Percentiles rank a stretch among this genome's conserved stretches.
Conservation (phyloP, 148 eudicot species). For the Heliamphora exappendiculata region DNA sequence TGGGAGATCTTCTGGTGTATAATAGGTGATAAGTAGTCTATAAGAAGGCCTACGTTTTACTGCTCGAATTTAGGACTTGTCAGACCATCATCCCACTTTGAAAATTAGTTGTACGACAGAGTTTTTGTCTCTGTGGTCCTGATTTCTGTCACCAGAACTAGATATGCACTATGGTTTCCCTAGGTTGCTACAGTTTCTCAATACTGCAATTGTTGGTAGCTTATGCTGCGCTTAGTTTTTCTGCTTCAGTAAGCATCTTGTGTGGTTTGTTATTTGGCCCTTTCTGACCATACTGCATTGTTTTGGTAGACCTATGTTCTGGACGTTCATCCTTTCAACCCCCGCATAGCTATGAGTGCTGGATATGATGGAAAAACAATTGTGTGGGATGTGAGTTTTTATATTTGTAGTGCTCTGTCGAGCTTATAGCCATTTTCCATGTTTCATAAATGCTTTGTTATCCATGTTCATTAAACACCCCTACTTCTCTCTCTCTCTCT, state of each 20-base stretch:
- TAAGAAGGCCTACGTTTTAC: background rate
- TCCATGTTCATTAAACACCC: background rate
- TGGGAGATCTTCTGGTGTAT: background rate
- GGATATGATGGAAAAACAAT: constrained; percentile 99
- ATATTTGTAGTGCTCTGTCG: background rate
- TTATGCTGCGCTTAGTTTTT: background rate
- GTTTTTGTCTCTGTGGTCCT: background rate
- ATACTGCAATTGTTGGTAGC: background rate
- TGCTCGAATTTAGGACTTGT: background rate
- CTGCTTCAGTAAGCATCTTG: background rate
- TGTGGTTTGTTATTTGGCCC: background rate
- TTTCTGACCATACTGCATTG: constrained; percentile 12
- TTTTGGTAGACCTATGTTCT: constrained; percentile 74
- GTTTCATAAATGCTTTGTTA: constrained; percentile 6
- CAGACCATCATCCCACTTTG: background rate
- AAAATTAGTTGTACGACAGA: background rate
- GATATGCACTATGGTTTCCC: background rate
- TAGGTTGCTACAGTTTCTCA: background rate
- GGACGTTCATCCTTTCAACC: constrained; percentile 97
- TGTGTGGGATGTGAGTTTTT: constrained; percentile 90
- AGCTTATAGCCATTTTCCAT: background rate
- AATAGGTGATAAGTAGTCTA: background rate
- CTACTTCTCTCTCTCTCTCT: background rate
- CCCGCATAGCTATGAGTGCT: constrained; percentile 99
- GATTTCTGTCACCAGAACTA: background rate